Conservation (phyloP, 75 land plant genomes). For the Gnetum montanum region DNA sequence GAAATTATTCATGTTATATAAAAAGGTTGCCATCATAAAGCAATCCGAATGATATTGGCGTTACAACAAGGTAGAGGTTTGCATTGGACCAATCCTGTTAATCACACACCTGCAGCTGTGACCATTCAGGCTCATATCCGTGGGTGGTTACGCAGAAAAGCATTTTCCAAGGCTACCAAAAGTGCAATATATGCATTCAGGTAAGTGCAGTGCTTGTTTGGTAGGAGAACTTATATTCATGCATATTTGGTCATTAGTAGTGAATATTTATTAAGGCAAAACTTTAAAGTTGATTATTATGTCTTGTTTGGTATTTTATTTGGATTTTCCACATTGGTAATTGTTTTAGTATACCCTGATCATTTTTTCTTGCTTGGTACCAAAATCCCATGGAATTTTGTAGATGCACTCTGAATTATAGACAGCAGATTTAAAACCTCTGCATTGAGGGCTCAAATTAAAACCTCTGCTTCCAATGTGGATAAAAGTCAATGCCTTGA, state of each 20-base stretch:
- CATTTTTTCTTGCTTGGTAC: too few relatives aligned
- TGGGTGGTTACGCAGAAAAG: conserved; percentile 35
- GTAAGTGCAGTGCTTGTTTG: conserved; percentile 15
- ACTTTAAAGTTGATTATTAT: not conserved
- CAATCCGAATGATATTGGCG: too few relatives aligned
- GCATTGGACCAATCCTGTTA: too few relatives aligned
- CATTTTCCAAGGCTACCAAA: conserved; percentile 10
- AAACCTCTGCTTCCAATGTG: conserved; percentile 55
- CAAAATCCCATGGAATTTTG: too few relatives aligned
- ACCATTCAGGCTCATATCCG: conserved; percentile 56
- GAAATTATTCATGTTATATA: conserved; percentile 8
- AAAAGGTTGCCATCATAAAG: conserved; percentile 19
- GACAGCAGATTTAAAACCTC: conserved; percentile 29
- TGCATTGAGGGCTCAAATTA: conserved; percentile 51
- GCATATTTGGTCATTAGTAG: too few relatives aligned
- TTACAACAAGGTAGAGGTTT: not conserved
- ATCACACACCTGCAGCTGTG: conserved; percentile 22
- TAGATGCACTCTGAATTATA: too few relatives aligned
- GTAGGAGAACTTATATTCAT: not conserved
- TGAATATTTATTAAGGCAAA: not conserved
- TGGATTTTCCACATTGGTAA: too few relatives aligned
- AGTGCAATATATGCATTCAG: conserved; percentile 30
- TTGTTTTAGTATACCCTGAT: conserved; percentile 59
- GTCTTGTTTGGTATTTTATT: too few relatives aligned
- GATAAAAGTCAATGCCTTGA: conserved; percentile 55